Evolutionary conservation across 192 early-diverging fungal genomes (phyloP), one percentile per base, ranked within the genome.

Genomic region (Coemansia sp.): DNA sequence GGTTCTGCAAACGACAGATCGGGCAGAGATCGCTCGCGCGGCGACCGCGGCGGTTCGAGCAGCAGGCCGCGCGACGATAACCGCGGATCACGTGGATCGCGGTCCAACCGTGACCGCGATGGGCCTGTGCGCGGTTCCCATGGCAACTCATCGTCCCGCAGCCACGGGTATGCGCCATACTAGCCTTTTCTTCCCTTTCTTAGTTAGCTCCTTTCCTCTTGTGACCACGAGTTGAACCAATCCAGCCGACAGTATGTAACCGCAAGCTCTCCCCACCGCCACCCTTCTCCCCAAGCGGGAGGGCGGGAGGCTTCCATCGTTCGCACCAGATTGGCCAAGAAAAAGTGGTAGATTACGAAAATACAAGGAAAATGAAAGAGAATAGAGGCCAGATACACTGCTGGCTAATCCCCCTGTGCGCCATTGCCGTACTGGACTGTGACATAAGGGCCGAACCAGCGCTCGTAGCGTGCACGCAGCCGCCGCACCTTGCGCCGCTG

Each of bases 371-470:
- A 41, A 41, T 6, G 12, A 41, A 7, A 41, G 39, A 4, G 39
- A 41, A 11, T 41, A 41, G 12, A 11, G 12, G 15, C 5, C 11
- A 14, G 45, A 46, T 2, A 15, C 18, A 20, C 49, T 24, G 34
- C 14, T 11, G n/a, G n/a, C 56, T 58, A 58, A 11, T 38, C 76
- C 55, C 60, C 59, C n/a, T 67, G 60, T 11, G 62, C 64, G 43
- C 55, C 46, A 33, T 61, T 49, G 34, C 79, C 74, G 44, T 73
- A 76, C 45, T 72, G 73, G 18, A 76, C 79, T 11, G 55, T 65
- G 60, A 83, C 76, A 58, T 77, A 75, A 9, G 81, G 75, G 14
- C 81, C 81, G 41, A 83, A 83, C 81, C 81, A 83, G 56, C 81
- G 75, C 43, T 78, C 76, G 55, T 83, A 83, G 34, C 81, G 79